These are phyloP conservation scores for Spergularia marina DNA, from an alignment of 148 eudicot species.

Conservation along the genomic window DNA sequence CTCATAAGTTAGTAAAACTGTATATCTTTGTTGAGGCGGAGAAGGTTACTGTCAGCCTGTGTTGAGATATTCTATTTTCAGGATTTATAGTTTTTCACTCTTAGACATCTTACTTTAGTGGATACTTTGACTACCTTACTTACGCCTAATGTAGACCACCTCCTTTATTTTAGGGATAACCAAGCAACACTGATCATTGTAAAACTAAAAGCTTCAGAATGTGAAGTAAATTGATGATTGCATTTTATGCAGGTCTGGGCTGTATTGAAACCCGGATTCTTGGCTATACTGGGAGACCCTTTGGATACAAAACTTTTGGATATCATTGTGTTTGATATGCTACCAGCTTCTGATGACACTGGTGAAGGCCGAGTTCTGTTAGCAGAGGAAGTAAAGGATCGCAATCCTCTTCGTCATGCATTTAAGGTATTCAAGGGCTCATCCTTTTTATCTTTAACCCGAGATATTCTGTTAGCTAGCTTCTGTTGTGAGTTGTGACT, in stretches of 20 bases:
- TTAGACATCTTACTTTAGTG: not conserved
- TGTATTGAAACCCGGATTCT: conserved; percentile 47
- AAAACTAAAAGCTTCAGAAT: not conserved
- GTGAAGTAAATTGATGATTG: conserved; percentile 7
- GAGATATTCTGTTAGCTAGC: not conserved
- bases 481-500: conserved; percentile 1
- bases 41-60: not conserved
- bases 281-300: conserved; percentile 43
- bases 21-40: not conserved
- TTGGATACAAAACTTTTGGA: conserved; percentile 49
- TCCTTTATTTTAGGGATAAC: not conserved
- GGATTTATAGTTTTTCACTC: not conserved
- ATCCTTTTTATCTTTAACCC: not conserved
- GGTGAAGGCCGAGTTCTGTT: conserved; percentile 76
- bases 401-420: conserved; percentile 88
- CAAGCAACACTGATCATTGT: conserved; percentile 3
- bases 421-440: conserved; percentile 55
- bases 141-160: not conserved
- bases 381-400: conserved; percentile 90
- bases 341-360: conserved; percentile 75
- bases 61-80: not conserved
- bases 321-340: conserved; percentile 47
- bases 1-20: not conserved
- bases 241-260: conserved; percentile 80
- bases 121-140: conserved; percentile 9